Base-by-base conservation (phyloP, 768 basidiomycete species). In the Hydnum rufescens region DNA sequence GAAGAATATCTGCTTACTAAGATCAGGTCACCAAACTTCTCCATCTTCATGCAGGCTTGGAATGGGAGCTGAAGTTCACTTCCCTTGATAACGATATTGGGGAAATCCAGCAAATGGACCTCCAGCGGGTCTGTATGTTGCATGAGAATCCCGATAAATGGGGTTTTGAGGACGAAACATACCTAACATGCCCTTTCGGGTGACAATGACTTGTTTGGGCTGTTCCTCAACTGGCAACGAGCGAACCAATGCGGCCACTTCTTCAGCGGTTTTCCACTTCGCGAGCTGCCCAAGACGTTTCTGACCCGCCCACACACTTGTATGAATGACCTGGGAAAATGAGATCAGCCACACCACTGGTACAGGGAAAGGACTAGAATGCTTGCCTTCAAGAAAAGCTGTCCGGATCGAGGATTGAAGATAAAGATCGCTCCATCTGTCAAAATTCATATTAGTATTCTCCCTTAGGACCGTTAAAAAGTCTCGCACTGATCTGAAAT, bases 31-130 rank as follows among this genome's bases (percentile, higher is more conserved):
- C 95, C 95, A 59, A 99, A 97, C 67, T 97, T 96, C 75, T 99
- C 95, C 82, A 97, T 92, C 73, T 97, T 97, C 87, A 99, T 90
- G 60, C 90, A 93, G 16, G 95, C 93, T 67, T 97, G 93, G 90
- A 99, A 99, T 0, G 95, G 95, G 53, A 97, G 70, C 61, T 99
- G 95, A 47, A 99, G 71, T 65, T 99, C 95, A 58, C 86, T 90
- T 54, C 95, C 95, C 70, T 97, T 97, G 73, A 99, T 99, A 66
- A 99, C 95, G 58, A 99, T 99, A 67, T 99, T 99, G 50, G 95
- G 95, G 81, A 99, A 99, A 68, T 99, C 95, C 57, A 99, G 79
- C 65, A 97, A 76, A 64, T 97, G 95, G 54, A 97, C 95, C 71
- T 97, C 95, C 52, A 97, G 78, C 34, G 87, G 86, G 65, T 89